Base-by-base conservation (phyloP, 345 rosid genomes). In the Adansonia digitata region DNA sequence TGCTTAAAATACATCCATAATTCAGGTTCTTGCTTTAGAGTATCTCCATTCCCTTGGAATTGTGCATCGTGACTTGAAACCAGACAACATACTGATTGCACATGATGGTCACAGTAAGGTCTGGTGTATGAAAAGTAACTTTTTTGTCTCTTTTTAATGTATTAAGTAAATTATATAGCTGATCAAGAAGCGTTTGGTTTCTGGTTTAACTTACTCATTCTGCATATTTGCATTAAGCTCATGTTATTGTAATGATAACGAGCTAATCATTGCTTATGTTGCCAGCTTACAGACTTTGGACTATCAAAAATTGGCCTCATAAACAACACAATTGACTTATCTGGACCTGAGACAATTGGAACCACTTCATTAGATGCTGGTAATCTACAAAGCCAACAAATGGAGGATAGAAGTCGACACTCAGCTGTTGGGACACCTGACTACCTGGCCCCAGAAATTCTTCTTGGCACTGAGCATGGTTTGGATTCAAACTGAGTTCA, bases 351-450 rank as follows among this genome's bases (percentile, higher is more conserved):
- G 81, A 77, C 78, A 75, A 79, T 74, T 74, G 79, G 73, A 82
- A 67, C 79, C 55, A 78, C 82, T 45, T 68, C 82, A 66, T 74
- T 75, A 73, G 88, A 74, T 76, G 69, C 79, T 74, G 82, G 63
- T 70, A 73, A 77, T 77, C 83, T 76, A 65, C 82, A 81, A 6
- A 69, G 64, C 75, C 84, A 77, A 75, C 84, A 82, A 81, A 77
- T 76, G 72, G 91, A 84, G 73, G 86, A 78, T 65, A 82, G 81
- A 76, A 83, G 57, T 77, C 86, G 61, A 51, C 84, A 86, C 62
- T 86, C 94, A 29, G 97, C 91, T 74, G 92, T 90, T 64, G 97
- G 97, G 75, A 92, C 97, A 69, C 94, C 97, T 74, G 97, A 92
- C 81, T 92, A 92, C 83, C 84, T 92, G 74, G 94, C 97, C 67